A percentile compares a stretch with the other conserved stretches of the same genome.
These are phyloP conservation scores for Salvia miltiorrhiza DNA, from an alignment of 257 asterid genomes.

Conservation along the genomic window DNA sequence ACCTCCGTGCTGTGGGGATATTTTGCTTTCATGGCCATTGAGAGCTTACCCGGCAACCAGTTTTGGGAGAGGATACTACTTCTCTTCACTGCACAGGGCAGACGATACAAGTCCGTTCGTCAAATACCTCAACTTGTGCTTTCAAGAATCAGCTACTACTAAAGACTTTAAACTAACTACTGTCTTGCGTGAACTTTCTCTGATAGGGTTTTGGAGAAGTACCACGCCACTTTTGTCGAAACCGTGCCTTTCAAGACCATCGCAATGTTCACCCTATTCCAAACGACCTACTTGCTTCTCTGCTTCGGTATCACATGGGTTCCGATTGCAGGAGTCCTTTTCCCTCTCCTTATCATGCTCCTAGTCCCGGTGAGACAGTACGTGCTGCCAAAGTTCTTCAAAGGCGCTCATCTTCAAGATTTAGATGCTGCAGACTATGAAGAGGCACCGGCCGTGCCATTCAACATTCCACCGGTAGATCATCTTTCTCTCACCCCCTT, in stretches of 20 bases:
- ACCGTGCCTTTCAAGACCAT: constrained; percentile 85
- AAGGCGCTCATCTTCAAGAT: constrained; percentile 80
- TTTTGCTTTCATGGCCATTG: constrained; percentile 92
- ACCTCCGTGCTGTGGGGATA: constrained; percentile 95
- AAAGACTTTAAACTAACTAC: not conserved
- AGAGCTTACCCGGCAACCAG: constrained; percentile 85
- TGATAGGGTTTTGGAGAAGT: constrained; percentile 73
- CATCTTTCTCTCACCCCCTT: not conserved
- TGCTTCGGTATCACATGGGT: constrained; percentile 92
- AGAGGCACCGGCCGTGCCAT: constrained; percentile 68
- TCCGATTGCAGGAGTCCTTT: constrained; percentile 80
- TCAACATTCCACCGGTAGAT: constrained; percentile 41
- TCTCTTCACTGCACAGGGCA: constrained; percentile 76
- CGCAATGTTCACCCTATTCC: constrained; percentile 66
- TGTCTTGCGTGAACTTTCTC: not conserved
- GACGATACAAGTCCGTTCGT: constrained; percentile 65
- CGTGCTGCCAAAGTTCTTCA: constrained; percentile 62
- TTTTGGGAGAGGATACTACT: constrained; percentile 83
- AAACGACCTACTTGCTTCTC: constrained; percentile 61
- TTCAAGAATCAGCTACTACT: not conserved
- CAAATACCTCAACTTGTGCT: not conserved
- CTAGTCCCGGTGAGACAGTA: constrained; percentile 83
- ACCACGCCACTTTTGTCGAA: constrained; percentile 78
- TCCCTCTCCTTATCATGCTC: constrained; percentile 80
- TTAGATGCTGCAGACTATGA: constrained; percentile 88